Evolutionary conservation across 1,284 basidiomycete species (phyloP), one percentile per base, ranked within the genome.

Genomic region (Serendipita sp.): DNA sequence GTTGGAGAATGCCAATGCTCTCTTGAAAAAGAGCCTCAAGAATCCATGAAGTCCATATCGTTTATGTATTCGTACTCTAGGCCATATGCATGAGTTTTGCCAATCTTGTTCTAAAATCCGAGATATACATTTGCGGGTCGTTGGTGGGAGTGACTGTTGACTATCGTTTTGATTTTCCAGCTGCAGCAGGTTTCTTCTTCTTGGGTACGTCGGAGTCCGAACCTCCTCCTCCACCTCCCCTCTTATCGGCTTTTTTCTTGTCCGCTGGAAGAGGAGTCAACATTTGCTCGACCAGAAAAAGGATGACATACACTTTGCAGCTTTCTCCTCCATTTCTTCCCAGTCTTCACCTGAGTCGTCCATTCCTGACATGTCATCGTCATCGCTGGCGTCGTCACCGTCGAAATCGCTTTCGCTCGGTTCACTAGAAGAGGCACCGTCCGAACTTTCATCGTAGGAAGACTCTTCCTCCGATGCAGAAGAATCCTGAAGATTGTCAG

Each of bases 291-390:
- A 38, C 3, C 41, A 3, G 30, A 10, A 62, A 13, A 26, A 22
- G n/a, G 29, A 49, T 30, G 4, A 74, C 77, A 70, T 68, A 90
- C 87, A 86, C 78, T 85, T 87, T 13, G 88, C 87, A 12, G 92
- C 90, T 72, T 95, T 95, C 58, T 84, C 79, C 74, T 98, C 94
- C 30, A 96, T 77, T 71, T 93, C 93, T 70, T 95, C 93, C 93
- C 93, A 97, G 69, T 95, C 93, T 66, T 94, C 91, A 32, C 91
- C 88, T 77, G 68, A 70, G 17, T 69, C 69, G 35, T 60, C 60
- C 38, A n/a, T 26, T 30, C 26, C 17, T 34, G 32, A 30, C 26
- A 30, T 34, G 15, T 58, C 53, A 17, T 58, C 53, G 29, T 58
- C 53, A 34, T 58, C 34, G 49, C 50, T 41, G 29, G 68, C 68